Evolutionary conservation across 495 filamentous ascomycete species (phyloP).

Genomic region (Aspergillus haitiensis): DNA sequence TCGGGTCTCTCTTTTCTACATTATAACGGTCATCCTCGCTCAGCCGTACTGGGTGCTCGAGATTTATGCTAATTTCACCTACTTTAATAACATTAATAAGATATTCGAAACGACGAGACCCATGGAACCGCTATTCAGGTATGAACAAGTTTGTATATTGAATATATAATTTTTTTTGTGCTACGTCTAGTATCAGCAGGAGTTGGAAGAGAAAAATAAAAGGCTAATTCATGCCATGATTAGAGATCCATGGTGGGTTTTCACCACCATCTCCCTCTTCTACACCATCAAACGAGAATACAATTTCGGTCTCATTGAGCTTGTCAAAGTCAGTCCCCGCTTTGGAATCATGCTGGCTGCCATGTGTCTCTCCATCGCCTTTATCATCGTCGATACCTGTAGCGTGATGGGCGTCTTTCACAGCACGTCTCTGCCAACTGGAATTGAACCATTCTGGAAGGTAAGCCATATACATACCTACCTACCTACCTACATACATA

Average conservation of each 20-base stretch:
- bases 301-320: constrained; percentile 47
- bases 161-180: neutral
- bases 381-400: constrained; percentile 52
- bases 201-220: neutral
- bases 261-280: constrained; percentile 51
- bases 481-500: neutral
- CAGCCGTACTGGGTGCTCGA: constrained; percentile 51
- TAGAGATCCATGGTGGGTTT: constrained; percentile 65
- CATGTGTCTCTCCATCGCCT: constrained; percentile 55
- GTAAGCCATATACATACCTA: constrained; percentile 18
- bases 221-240: neutral
- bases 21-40: constrained; percentile 40
- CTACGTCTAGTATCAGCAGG: neutral
- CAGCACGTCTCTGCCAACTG: constrained; percentile 29
- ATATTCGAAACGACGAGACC: constrained; percentile 52
- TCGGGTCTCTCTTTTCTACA: constrained; percentile 38
- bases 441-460: constrained; percentile 47
- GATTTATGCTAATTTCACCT: constrained; percentile 52
- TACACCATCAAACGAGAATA: constrained; percentile 57
- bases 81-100: constrained; percentile 51
- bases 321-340: constrained; percentile 52
- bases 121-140: constrained; percentile 54
- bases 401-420: constrained; percentile 35
- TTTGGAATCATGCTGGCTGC: constrained; percentile 57
- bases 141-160: neutral